Base-by-base conservation (phyloP, 164 flowering plant species). In the Platanus orientalis region DNA sequence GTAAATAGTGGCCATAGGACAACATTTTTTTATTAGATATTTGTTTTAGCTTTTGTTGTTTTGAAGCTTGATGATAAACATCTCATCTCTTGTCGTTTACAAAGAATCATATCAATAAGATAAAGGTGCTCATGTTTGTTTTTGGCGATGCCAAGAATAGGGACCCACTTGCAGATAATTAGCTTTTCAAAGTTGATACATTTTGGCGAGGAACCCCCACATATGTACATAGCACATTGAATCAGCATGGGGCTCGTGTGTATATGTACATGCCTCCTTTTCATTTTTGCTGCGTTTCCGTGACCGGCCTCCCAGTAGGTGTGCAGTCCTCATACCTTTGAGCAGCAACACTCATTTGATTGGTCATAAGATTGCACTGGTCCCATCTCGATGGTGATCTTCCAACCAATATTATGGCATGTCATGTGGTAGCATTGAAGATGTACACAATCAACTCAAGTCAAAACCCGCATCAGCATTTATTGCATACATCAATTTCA, bases 381-480 rank as follows among this genome's bases (percentile, higher is more conserved):
- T 13, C n/a, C 50, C 16, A 24, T 29, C 34, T 24, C 25, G 62
- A 57, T 32, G 26, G 29, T 65, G 58, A 44, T 7, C 40, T 25
- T 36, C 49, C 24, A 9, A 39, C 25, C 49, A 36, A 27, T 32
- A 25, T 3, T 25, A 36, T 51, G n/a, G 39, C n/a, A n/a, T 24
- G 32, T 34, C 6, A 19, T 30, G 7, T 19, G 25, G 25, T 34
- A 19, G n/a, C n/a, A n/a, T n/a, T n/a, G n/a, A n/a, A n/a, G 27
- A 48, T 39, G 2, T 34, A 9, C 2, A 52, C 29, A 4, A 52
- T 83, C 78, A 91, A 60, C 97, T 91, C 78, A 94, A 76, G 74
- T 94, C 96, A 63, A 94, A 94, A 29, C 99, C 99, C 42, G 99
- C 97, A 51, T 86, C 96, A 9, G 99, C 96, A 68, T 74, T 88